Percentiles rank a stretch among this genome's conserved stretches.
phyloP scores from a whole-genome alignment of 306 rosid species.

The Senna tora region DNA sequence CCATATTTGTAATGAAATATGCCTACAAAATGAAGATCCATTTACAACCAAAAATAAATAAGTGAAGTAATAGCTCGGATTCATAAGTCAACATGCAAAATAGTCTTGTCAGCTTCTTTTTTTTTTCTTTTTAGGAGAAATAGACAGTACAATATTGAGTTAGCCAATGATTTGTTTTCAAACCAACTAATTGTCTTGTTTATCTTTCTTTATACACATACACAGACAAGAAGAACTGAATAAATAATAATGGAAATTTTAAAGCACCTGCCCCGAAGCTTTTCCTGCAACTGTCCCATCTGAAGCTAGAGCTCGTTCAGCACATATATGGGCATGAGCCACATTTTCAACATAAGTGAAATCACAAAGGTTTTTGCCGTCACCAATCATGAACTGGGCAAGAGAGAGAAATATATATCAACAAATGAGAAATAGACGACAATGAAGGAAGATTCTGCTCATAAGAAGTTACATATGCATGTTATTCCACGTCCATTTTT shows the following conservation, averaged over 20 bases:
- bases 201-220: neutral
- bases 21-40: slow-evolving; percentile 63
- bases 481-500: neutral
- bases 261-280: slow-evolving; percentile 86
- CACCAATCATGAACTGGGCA: slow-evolving; percentile 87
- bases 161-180: slow-evolving; percentile 24
- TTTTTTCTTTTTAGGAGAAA: neutral
- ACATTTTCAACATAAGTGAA: slow-evolving; percentile 97
- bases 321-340: slow-evolving; percentile 94
- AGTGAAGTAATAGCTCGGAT: slow-evolving; percentile 6
- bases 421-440: slow-evolving; percentile 20
- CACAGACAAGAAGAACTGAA: neutral
- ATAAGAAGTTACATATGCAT: slow-evolving; percentile 26
- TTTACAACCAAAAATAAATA: slow-evolving; percentile 27
- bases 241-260: slow-evolving; percentile 1
- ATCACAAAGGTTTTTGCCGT: slow-evolving; percentile 83
- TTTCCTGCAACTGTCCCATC: slow-evolving; percentile 67
- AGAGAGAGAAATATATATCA: slow-evolving; percentile 37
- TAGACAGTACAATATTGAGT: slow-evolving; percentile 1
- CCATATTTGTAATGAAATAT: slow-evolving; percentile 93
- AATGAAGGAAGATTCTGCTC: slow-evolving; percentile 8
- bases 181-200: slow-evolving; percentile 6
- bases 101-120: neutral
- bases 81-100: slow-evolving; percentile 28
- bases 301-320: slow-evolving; percentile 87